These are phyloP conservation scores for Onygenales sp. DNA, from an alignment of 2,329 filamentous ascomycete genomes.

Conservation along the genomic window DNA sequence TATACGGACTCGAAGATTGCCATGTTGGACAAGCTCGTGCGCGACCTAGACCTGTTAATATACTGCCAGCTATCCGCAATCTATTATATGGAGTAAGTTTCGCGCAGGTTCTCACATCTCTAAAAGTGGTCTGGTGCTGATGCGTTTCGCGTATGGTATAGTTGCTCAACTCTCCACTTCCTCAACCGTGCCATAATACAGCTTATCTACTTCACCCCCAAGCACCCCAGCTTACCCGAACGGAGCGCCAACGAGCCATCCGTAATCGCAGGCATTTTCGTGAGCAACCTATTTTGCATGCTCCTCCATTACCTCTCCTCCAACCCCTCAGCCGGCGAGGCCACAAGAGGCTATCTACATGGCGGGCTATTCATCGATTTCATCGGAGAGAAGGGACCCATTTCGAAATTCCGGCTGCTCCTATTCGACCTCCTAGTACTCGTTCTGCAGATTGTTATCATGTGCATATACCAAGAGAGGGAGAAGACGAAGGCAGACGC, in stretches of 20 bases:
- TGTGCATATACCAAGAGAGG: slow-evolving; percentile 45
- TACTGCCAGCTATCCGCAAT: slow-evolving; percentile 53
- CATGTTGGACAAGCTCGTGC: slow-evolving; percentile 47
- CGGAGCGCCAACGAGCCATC: slow-evolving; percentile 40
- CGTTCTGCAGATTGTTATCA: slow-evolving; percentile 47
- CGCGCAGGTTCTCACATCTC: not conserved
- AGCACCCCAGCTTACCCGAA: slow-evolving; percentile 42
- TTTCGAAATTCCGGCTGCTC: slow-evolving; percentile 43
- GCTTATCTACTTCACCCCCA: slow-evolving; percentile 50
- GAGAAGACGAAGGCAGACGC: slow-evolving; percentile 33
- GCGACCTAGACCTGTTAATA: slow-evolving; percentile 49
- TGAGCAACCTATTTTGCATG: slow-evolving; percentile 47
- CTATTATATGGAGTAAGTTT: slow-evolving; percentile 54
- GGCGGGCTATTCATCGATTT: slow-evolving; percentile 57
- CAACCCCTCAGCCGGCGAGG: slow-evolving; percentile 43
- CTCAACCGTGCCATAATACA: slow-evolving; percentile 46
- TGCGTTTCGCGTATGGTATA: slow-evolving; percentile 16
- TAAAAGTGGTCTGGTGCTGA: not conserved
- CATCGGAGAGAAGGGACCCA: slow-evolving; percentile 51
- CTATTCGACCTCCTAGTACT: slow-evolving; percentile 46
- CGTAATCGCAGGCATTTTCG: slow-evolving; percentile 45
- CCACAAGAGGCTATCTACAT: slow-evolving; percentile 47
- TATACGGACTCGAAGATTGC: slow-evolving; percentile 33
- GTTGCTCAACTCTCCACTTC: slow-evolving; percentile 51
- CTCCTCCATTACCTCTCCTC: slow-evolving; percentile 46